These are phyloP conservation scores for Chenopodium formosanum DNA, from an alignment of 148 eudicot genomes.

Conservation along the genomic window DNA sequence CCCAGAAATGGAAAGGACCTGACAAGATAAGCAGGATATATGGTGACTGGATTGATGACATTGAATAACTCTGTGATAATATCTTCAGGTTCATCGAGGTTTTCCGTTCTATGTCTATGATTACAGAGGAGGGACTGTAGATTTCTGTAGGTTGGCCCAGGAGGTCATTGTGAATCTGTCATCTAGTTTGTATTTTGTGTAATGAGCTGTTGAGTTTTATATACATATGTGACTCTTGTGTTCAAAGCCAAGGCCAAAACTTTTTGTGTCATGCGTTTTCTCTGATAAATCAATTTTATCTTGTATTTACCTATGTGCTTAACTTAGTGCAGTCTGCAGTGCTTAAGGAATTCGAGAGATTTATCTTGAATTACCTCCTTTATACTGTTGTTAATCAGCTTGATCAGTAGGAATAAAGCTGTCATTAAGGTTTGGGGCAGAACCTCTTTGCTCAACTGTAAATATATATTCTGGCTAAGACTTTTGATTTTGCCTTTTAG, in stretches of 20 bases:
- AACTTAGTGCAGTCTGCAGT: background rate
- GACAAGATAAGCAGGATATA: conserved; percentile 88
- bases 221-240: background rate
- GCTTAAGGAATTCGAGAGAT: no score
- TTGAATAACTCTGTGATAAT: conserved; percentile 30
- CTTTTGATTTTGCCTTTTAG: background rate
- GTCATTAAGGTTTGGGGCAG: background rate
- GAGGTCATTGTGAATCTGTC: conserved; percentile 17
- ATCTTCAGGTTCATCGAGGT: background rate
- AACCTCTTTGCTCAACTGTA: background rate
- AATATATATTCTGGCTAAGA: background rate
- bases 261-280: background rate
- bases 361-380: no score
- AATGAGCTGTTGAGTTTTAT: background rate
- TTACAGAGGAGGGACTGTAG: background rate
- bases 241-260: background rate
- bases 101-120: background rate
- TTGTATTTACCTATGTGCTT: background rate
- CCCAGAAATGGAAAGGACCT: conserved; percentile 87
- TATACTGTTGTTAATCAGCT: background rate
- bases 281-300: background rate
- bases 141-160: background rate
- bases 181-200: conserved; percentile 16
- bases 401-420: background rate
- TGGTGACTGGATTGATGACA: conserved; percentile 93